Percentiles rank a stretch among this genome's conserved stretches.
Conservation (phyloP, 116 monocot species). For the Posidonia oceanica region DNA sequence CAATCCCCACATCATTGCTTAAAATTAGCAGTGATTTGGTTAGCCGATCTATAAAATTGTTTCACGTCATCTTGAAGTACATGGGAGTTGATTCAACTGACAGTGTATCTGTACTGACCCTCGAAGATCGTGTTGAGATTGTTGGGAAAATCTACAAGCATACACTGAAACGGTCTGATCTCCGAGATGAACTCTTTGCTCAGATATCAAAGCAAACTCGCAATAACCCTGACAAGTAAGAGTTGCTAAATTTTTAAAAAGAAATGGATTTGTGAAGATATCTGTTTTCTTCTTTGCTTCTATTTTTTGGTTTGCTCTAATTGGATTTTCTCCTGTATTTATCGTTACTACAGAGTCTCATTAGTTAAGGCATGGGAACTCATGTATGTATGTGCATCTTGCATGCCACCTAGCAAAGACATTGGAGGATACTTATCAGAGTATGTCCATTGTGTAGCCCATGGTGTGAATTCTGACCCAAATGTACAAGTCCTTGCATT, state of each 20-base stretch:
- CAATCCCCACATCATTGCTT: conserved; percentile 90
- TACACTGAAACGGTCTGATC: conserved; percentile 74
- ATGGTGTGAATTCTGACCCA: conserved; percentile 50
- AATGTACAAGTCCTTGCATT: conserved; percentile 73
- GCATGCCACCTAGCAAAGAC: conserved; percentile 94
- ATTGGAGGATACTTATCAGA: conserved; percentile 87
- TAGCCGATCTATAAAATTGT: conserved; percentile 76
- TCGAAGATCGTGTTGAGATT: conserved; percentile 82
- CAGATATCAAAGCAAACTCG: conserved; percentile 97
- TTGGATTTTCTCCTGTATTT: not conserved
- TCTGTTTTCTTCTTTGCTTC: too few species aligned
- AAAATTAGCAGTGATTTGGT: conserved; percentile 74
- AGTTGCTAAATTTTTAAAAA: not conserved
- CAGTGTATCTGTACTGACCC: conserved; percentile 27
- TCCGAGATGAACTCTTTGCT: conserved; percentile 88
- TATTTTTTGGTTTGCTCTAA: not conserved
- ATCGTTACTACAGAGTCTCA: conserved; percentile 35
- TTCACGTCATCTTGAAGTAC: conserved; percentile 81
- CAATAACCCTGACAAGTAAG: conserved; percentile 81
- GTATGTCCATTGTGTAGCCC: conserved; percentile 80
- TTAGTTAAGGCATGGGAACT: conserved; percentile 90
- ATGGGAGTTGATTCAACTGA: conserved; percentile 88
- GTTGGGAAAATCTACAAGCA: conserved; percentile 86
- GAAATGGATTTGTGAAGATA: not conserved
- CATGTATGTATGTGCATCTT: conserved; percentile 88